A percentile compares a stretch with the other conserved stretches of the same genome.
Evolutionary conservation across 305 asterid species (phyloP).

Genomic region (Fraxinus angustifolia): DNA sequence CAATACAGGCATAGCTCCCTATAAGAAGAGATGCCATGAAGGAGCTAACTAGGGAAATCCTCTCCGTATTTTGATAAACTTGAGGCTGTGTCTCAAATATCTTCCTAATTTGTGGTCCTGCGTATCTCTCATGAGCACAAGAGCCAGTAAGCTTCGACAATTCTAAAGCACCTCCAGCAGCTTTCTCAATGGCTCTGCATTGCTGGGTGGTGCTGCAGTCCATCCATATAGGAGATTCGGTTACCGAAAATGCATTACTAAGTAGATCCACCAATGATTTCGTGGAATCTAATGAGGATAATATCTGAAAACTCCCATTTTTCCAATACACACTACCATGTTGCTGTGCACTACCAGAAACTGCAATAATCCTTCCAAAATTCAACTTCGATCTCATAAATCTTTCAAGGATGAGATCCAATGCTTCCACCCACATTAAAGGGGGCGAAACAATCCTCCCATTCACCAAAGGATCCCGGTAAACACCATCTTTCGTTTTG

Average conservation of each 20-base stretch:
- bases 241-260: constrained; percentile 37
- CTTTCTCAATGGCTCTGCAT: constrained; percentile 51
- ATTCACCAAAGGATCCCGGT: constrained; percentile 36
- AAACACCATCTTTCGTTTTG: constrained; percentile 52
- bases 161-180: constrained; percentile 55
- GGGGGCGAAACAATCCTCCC: constrained; percentile 56
- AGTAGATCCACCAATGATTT: constrained; percentile 42
- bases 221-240: constrained; percentile 62
- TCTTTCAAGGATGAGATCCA: constrained; percentile 43
- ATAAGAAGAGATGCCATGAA: constrained; percentile 59
- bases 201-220: constrained; percentile 60
- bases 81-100: constrained; percentile 48
- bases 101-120: constrained; percentile 56
- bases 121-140: constrained; percentile 53
- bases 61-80: constrained; percentile 44
- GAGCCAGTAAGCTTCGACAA: constrained; percentile 59
- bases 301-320: constrained; percentile 29
- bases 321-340: constrained; percentile 70
- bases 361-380: constrained; percentile 42
- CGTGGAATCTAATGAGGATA: constrained; percentile 44
- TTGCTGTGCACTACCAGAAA: constrained; percentile 66
- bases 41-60: constrained; percentile 62
- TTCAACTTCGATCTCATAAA: constrained; percentile 35
- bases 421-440: constrained; percentile 63
- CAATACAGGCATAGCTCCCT: constrained; percentile 52